These are phyloP conservation scores for Hordeum vulgare DNA, from an alignment of 176 grass and related monocot species.

Conservation along the genomic window DNA sequence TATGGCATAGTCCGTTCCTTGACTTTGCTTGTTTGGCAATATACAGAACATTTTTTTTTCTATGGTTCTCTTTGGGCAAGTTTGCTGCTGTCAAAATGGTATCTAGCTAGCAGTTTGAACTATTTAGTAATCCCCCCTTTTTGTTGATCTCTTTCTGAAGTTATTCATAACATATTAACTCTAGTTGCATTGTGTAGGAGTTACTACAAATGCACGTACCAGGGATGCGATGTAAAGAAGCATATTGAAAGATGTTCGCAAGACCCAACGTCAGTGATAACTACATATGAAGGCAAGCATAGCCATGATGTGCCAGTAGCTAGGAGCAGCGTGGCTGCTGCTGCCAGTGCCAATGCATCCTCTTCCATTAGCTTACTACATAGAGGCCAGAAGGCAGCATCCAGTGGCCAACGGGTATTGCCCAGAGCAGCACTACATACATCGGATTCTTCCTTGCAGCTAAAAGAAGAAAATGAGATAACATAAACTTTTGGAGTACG, in stretches of 20 bases:
- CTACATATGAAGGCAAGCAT: constrained; percentile 92
- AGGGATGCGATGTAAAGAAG: constrained; percentile 76
- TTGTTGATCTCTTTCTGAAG: background rate
- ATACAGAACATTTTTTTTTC: background rate
- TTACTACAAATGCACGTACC: constrained; percentile 91
- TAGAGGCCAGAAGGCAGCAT: constrained; percentile 17
- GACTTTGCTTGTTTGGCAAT: background rate
- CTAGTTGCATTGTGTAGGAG: constrained; percentile 44
- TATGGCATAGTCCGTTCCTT: background rate
- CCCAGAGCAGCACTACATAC: constrained; percentile 16
- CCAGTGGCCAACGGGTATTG: constrained; percentile 1
- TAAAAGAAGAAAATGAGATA: constrained; percentile 78
- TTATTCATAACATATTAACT: background rate
- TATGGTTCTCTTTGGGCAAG: background rate
- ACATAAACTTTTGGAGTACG: constrained; percentile 25
- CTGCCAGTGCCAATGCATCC: constrained; percentile 18
- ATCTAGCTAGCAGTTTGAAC: background rate
- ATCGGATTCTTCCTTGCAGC: constrained; percentile 36
- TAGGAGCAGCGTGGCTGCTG: constrained; percentile 39
- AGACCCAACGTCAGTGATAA: constrained; percentile 75
- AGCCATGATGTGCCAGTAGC: constrained; percentile 69
- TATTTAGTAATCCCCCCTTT: background rate
- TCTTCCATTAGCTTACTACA: constrained; percentile 26
- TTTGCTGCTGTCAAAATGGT: constrained; percentile 3
- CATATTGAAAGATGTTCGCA: constrained; percentile 73